Evolutionary conservation across 2,329 filamentous ascomycete species (phyloP).

Genomic region (Cytospora piceae): DNA sequence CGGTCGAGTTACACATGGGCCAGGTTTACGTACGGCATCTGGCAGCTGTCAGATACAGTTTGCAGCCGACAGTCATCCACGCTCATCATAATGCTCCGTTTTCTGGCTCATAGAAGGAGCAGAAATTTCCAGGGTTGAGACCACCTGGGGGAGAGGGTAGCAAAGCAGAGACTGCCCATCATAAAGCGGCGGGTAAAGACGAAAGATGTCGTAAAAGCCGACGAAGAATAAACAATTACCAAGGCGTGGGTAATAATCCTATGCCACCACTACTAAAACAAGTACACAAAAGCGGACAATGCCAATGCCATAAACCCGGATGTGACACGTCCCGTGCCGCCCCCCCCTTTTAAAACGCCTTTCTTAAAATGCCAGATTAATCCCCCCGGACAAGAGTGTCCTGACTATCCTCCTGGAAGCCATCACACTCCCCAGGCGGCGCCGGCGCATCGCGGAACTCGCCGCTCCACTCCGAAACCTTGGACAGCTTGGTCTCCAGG

Average conservation of each 20-base stretch:
- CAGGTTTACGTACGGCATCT: neutral
- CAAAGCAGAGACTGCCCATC: neutral
- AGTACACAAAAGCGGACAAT: neutral
- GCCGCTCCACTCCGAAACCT: slow-evolving; percentile 28
- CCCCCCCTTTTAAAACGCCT: neutral
- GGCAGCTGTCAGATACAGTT: neutral
- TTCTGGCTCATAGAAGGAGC: neutral
- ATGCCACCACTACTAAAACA: slow-evolving; percentile 1
- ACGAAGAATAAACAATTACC: neutral
- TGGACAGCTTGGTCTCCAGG: slow-evolving; percentile 27
- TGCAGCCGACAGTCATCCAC: neutral
- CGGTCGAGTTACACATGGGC: too few relatives aligned
- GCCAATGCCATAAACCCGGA: neutral
- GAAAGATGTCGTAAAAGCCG: neutral
- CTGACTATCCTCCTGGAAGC: slow-evolving; percentile 16
- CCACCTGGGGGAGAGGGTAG: neutral
- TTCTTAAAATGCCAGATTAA: neutral
- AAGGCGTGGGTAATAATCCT: neutral
- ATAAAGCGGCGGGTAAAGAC: neutral
- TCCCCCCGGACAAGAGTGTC: slow-evolving; percentile 3
- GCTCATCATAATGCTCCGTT: neutral
- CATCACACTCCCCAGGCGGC: neutral
- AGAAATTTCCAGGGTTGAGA: neutral
- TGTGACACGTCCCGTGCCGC: neutral
- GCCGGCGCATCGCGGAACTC: slow-evolving; percentile 13